Evolutionary conservation across 257 asterid genomes (phyloP).

Genomic region (Solanum verrucosum): DNA sequence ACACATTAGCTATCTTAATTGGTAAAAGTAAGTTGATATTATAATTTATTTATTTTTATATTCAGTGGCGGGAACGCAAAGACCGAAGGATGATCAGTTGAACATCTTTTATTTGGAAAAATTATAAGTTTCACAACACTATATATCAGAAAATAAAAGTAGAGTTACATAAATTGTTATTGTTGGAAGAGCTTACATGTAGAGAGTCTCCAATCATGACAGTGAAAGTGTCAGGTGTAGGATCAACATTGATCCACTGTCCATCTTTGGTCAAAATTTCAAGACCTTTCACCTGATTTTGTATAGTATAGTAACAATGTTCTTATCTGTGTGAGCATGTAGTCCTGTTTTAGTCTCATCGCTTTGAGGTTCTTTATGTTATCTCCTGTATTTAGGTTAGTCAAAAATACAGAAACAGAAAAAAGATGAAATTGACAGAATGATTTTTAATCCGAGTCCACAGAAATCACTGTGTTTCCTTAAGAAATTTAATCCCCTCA

Average conservation of each 20-base stretch:
- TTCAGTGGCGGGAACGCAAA: neutral
- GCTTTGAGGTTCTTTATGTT: conserved; percentile 24
- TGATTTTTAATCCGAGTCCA: no score
- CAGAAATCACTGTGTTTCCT: no score
- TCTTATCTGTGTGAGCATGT: conserved; percentile 37
- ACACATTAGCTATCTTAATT: neutral
- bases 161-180: no score
- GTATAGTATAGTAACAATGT: conserved; percentile 16
- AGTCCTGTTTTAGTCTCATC: conserved; percentile 22
- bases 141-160: no score
- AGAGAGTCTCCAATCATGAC: conserved; percentile 44
- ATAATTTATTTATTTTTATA: neutral
- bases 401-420: no score
- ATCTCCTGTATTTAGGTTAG: no score
- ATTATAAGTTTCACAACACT: no score
- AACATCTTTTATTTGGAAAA: no score
- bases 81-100: no score
- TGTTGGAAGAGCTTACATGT: conserved; percentile 11
- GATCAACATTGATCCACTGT: conserved; percentile 29
- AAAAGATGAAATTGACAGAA: no score
- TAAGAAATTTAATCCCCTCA: no score
- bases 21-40: neutral
- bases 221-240: conserved; percentile 25
- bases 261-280: conserved; percentile 38
- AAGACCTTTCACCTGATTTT: conserved; percentile 29